These are phyloP conservation scores for Hanseniaspora hatyaiensis DNA, from an alignment of 805 yeast species.

Conservation along the genomic window DNA sequence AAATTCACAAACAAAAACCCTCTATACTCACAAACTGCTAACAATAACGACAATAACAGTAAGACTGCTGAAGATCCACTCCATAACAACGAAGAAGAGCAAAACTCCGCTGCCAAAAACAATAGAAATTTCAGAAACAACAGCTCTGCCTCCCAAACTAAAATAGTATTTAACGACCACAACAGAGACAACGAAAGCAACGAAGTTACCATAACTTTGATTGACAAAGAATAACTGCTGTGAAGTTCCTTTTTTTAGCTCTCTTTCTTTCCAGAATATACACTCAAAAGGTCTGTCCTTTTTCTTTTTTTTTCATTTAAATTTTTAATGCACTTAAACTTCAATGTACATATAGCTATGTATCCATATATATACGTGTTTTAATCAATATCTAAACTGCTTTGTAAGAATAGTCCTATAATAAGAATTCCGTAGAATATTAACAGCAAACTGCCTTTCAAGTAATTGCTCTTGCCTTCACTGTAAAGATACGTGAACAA, in stretches of 20 bases:
- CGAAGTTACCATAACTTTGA: background rate
- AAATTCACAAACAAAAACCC: conserved; percentile 28
- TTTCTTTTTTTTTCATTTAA: too few species aligned
- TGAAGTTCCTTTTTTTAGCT: too few species aligned
- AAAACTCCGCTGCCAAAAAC: too few species aligned
- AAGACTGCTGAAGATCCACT: too few species aligned
- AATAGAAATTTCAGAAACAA: too few species aligned
- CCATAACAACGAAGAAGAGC: background rate
- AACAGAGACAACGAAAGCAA: background rate
- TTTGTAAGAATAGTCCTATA: conserved; percentile 64
- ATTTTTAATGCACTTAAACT: too few species aligned
- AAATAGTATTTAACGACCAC: background rate
- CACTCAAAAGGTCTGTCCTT: too few species aligned
- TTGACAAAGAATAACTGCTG: background rate
- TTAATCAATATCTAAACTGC: conserved; percentile 21
- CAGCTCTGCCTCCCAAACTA: background rate
- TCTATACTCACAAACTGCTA: background rate
- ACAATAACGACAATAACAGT: background rate
- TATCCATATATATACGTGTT: background rate
- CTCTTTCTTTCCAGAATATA: too few species aligned
- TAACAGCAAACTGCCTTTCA: conserved; percentile 83
- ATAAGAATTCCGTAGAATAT: conserved; percentile 64
- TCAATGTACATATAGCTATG: background rate
- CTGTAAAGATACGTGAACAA: conserved; percentile 88
- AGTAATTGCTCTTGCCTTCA: conserved; percentile 91